phyloP scores from a whole-genome alignment of 2,329 filamentous ascomycete species.

The Epichloe scottii region DNA sequence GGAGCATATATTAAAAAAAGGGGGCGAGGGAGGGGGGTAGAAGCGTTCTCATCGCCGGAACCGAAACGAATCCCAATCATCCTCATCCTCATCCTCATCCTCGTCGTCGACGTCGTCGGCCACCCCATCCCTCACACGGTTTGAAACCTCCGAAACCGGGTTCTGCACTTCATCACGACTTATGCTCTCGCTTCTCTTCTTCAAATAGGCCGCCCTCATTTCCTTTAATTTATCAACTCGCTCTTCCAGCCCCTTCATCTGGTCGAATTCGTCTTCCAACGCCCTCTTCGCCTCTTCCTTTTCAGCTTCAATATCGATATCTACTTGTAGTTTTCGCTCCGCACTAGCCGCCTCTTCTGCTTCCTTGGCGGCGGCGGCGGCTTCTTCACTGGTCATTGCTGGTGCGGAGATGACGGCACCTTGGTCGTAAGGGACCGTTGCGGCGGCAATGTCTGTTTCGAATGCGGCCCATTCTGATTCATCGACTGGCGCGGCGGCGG shows the following conservation, averaged over 20 bases:
- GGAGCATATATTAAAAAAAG: too few species aligned
- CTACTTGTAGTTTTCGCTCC: slow-evolving; percentile 40
- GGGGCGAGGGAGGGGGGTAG: too few species aligned
- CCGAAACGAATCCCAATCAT: slow-evolving; percentile 49
- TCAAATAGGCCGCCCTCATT: slow-evolving; percentile 53
- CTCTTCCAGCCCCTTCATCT: slow-evolving; percentile 69
- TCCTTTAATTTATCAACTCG: slow-evolving; percentile 57
- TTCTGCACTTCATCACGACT: slow-evolving; percentile 16
- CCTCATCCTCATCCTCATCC: slow-evolving; percentile 35
- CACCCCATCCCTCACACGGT: slow-evolving; percentile 5
- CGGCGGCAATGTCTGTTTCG: slow-evolving; percentile 61
- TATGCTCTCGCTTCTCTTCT: slow-evolving; percentile 20
- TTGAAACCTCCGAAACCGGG: slow-evolving; percentile 9
- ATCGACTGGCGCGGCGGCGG: slow-evolving; percentile 30
- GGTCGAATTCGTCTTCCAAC: slow-evolving; percentile 66
- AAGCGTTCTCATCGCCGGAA: slow-evolving; percentile 19
- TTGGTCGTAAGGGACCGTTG: slow-evolving; percentile 22
- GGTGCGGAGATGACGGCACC: slow-evolving; percentile 56
- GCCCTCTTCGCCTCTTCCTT: slow-evolving; percentile 63
- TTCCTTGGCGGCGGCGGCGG: slow-evolving; percentile 42
- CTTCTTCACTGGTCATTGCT: slow-evolving; percentile 51
- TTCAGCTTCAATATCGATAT: slow-evolving; percentile 49
- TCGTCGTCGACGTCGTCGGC: slow-evolving; percentile 32
- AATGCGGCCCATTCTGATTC: slow-evolving; percentile 82
- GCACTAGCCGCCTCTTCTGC: slow-evolving; percentile 38